Evolutionary conservation across 129 eudicot species (phyloP).

Genomic region (Kitagawia praeruptora): DNA sequence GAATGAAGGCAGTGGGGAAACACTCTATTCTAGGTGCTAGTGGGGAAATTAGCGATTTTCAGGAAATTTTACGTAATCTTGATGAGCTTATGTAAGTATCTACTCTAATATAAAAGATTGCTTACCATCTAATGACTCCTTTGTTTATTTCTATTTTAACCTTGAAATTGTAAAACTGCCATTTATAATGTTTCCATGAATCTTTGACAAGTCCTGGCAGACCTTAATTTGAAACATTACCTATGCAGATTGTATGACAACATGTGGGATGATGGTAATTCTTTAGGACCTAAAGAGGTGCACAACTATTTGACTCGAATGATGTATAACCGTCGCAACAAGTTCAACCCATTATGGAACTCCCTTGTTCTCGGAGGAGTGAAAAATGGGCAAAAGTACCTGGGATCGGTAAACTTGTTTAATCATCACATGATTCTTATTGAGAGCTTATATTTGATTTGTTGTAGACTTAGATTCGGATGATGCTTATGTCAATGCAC

Average conservation of each 20-base stretch:
- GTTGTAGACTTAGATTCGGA: not conserved
- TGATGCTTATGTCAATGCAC: not conserved
- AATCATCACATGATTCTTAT: not conserved
- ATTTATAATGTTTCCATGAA: not conserved
- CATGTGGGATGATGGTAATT: slow-evolving; percentile 7
- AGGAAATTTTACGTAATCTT: slow-evolving; percentile 1
- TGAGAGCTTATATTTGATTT: not conserved
- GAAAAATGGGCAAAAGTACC: not conserved
- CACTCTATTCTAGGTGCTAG: not conserved
- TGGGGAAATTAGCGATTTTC: slow-evolving; percentile 1
- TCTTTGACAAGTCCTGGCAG: not conserved
- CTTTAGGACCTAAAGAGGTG: slow-evolving; percentile 1
- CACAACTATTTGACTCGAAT: not conserved
- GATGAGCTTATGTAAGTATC: not conserved
- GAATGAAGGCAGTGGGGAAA: slow-evolving; percentile 1
- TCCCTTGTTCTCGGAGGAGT: slow-evolving; percentile 4
- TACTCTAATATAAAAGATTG: not conserved
- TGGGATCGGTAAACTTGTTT: not conserved
- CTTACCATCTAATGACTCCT: not conserved
- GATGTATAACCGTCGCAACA: slow-evolving; percentile 2
- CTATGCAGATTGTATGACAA: not conserved
- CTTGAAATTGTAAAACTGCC: not conserved
- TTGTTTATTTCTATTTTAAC: not conserved
- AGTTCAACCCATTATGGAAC: slow-evolving; percentile 3
- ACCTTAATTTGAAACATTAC: not conserved